Base-by-base conservation (phyloP, 1,284 basidiomycete genomes). In the Sporisorium reilianum region DNA sequence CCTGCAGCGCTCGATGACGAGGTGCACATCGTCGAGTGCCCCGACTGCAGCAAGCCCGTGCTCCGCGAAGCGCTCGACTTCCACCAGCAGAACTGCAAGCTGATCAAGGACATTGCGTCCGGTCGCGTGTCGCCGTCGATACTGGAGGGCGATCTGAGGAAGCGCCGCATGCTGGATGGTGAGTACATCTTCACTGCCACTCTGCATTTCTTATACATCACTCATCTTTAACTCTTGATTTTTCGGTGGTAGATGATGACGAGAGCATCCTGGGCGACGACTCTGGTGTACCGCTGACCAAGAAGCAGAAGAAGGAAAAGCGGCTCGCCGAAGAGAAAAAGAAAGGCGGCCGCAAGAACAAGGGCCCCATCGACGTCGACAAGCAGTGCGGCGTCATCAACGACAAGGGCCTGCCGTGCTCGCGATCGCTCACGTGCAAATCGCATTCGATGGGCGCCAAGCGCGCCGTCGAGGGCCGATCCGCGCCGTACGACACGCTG, bases 371-470 rank as follows among this genome's bases (percentile, higher is more conserved):
- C 58, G 92, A 98, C 85, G 90, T 92, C 74, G 94, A 97, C 87
- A 91, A 90, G 69, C 95, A 98, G 80, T 99, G 96, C 79, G 96
- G 97, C 59, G 96, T 99, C 48, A 95, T 97, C 85, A 98, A 96
- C 86, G 95, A 97, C 87, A 97, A 97, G 85, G 89, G 89, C 48
- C 87, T 94, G 11, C 94, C 93, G 0, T 99, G 96, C 85, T 94
- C 94, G n/a, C 93, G 96, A 42, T 95, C 94, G 14, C 89, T 99
- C 38, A 98, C 96, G 0, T 99, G 96, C 88, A 99, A 99, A 86
- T 95, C 96, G 5, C 96, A 99, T 84, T 92, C 93, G 1, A 97
- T 99, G 92, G 94, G 94, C 32, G 93, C 94, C 26, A 99, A 99
- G 85, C 92, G 97, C 22, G 89, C 93, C 8, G 95, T 99, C 0